phyloP scores from a whole-genome alignment of 2,329 filamentous ascomycete genomes.

The Proliferodiscus dingleyae region DNA sequence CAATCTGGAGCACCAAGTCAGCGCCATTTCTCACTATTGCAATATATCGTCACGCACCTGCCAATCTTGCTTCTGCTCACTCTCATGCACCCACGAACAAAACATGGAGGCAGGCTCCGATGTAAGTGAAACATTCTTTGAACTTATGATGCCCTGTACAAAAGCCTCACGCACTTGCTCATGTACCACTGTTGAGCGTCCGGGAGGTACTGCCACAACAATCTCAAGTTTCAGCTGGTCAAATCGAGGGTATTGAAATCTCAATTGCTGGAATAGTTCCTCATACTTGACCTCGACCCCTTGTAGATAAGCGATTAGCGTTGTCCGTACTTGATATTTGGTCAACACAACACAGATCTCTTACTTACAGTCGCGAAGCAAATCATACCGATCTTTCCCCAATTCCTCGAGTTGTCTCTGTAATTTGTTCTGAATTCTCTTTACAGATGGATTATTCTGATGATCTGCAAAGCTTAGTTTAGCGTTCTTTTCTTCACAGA shows the following conservation, averaged over 20 bases:
- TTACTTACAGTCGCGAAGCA: constrained; percentile 7
- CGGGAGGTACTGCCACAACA: constrained; percentile 14
- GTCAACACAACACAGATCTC: no score
- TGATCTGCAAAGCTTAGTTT: constrained; percentile 2
- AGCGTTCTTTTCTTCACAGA: no score
- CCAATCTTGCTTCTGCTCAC: constrained; percentile 1
- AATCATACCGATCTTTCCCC: constrained; percentile 1
- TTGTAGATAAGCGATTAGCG: background rate
- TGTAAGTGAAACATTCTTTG: constrained; percentile 8
- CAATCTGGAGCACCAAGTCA: constrained; percentile 2
- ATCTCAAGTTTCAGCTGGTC: constrained; percentile 8
- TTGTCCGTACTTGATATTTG: background rate
- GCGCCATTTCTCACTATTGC: background rate
- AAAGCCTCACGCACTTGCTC: constrained; percentile 11
- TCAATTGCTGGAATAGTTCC: background rate
- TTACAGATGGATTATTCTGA: background rate
- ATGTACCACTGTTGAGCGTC: constrained; percentile 11
- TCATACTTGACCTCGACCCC: background rate
- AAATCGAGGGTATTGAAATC: constrained; percentile 1
- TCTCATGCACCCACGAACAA: constrained; percentile 7
- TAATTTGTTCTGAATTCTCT: constrained; percentile 2
- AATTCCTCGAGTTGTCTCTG: constrained; percentile 1
- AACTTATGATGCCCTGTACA: constrained; percentile 6
- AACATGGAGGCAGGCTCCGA: constrained; percentile 15
- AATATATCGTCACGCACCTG: background rate